Base-by-base conservation (phyloP, 495 filamentous ascomycete genomes). In the Daldinia vernicosa region DNA sequence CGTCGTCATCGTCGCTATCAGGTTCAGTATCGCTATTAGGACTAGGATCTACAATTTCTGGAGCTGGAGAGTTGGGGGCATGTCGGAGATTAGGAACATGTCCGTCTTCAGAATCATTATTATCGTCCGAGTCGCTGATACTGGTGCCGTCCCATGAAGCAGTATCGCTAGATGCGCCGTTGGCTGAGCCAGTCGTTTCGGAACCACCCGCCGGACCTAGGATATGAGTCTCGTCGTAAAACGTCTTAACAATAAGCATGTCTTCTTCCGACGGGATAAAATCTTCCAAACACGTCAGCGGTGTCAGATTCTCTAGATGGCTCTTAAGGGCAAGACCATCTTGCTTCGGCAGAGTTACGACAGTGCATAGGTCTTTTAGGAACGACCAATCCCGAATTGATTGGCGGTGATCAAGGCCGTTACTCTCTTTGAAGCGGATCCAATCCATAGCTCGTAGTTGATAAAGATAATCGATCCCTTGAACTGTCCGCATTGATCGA, bases 381-480 rank as follows among this genome's bases (percentile, higher is more conserved):
- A 82, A 83, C 0, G 77, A 75, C 69, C 67, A 76, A 37, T 84
- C 81, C 2, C 67, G 32, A 2, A 83, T 67, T 0, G 7, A 0
- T 6, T 35, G 52, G 2, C 66, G 47, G 1, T 50, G 14, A 0
- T 57, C 8, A 0, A 50, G 6, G 0, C 69, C 64, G 30, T 76
- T 24, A 0, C 72, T 50, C 32, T 83, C 81, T 24, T 80, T 79
- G 30, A 79, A 81, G 0, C 73, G 72, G 1, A 83, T 63, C 65
- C 65, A 76, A 0, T 66, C 60, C 60, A 84, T 68, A 1, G 81
- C 81, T 3, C 82, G 80, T 0, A 83, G 77, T 19, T 74, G 47
- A 37, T 74, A 75, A 15, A 84, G 54, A 26, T 70, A 80, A 33
- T 84, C 80, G 7, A 83, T 70, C 0, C 81, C 82, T 27, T 83